phyloP scores from a whole-genome alignment of 2,329 filamentous ascomycete genomes.

The Colletotrichum cordylinicola region DNA sequence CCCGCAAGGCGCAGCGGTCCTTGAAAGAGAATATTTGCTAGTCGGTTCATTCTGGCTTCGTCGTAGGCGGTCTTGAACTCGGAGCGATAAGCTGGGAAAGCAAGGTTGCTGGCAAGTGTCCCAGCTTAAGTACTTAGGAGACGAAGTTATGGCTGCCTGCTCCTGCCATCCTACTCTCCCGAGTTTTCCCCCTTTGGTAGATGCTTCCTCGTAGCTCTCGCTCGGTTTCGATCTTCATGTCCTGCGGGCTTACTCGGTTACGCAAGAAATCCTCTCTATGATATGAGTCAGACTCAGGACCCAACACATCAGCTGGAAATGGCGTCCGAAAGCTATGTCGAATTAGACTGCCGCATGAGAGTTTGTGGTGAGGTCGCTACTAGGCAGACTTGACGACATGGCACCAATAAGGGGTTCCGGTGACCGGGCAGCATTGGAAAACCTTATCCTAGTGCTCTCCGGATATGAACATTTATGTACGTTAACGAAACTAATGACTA shows the following conservation, averaged over 20 bases:
- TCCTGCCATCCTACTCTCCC: background rate
- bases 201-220: background rate
- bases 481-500: conserved; percentile 4
- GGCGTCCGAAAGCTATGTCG: background rate
- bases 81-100: background rate
- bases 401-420: background rate
- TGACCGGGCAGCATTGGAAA: background rate
- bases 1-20: background rate
- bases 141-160: background rate
- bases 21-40: background rate
- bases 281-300: background rate
- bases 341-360: background rate
- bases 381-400: background rate
- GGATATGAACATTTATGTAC: background rate
- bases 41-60: background rate
- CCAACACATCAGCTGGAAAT: background rate
- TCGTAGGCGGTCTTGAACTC: background rate
- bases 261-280: background rate
- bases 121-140: background rate
- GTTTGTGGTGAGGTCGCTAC: background rate
- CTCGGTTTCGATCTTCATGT: background rate
- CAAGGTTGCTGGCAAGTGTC: background rate
- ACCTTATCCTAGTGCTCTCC: background rate
- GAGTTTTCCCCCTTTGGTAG: too few species aligned
- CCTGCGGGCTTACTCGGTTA: background rate